Base-by-base conservation (phyloP, 139 green algal genomes). In the Mychonastes homosphaera region DNA sequence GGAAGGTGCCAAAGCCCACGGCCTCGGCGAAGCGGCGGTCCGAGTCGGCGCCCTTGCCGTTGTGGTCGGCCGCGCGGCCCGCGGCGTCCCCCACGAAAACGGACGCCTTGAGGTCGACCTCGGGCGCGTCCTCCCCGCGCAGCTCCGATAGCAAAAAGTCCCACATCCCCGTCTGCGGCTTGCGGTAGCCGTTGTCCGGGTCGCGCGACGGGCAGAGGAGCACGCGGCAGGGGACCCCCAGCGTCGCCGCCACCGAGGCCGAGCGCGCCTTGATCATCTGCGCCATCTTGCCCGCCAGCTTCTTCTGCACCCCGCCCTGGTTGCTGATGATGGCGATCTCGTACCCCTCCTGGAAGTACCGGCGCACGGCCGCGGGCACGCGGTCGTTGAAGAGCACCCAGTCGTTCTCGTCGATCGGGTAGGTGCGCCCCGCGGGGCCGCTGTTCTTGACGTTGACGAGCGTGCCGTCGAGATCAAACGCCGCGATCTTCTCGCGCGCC, bases 271-370 rank as follows among this genome's bases (percentile, higher is more conserved):
- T 72, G 18, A 79, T 57, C n/a, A 86, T 90, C 5, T 63, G 40
- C 0, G 75, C 64, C 6, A 44, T 46, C 35, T 78, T 74, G 4
- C 84, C 84, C 3, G 62, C 47, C 18, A 92, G 40, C 1, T 71
- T 76, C 2, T 35, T 63, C 61, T 81, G 81, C 43, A 92, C 80
- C 40, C 53, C 40, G 19, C 57, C 65, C 69, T 92, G 84, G 71
- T 92, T 92, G 52, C 78, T 87, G 71, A 88, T 82, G 0, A 90
- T 73, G 3, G 84, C 79, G 13, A 90, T 62, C 48, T 81, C 83
- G 70, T 78, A 88, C 2, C 76, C 81, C 1, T 82, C 41, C 1
- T 71, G 50, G 1, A 54, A 18, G 26, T 75, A 64, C 52, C 70
- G 43, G 33, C 72, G 46, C 21, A 90, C 12, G 38, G 78, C 64